Base-by-base conservation (phyloP, 1,284 basidiomycete species). In the Ustilago crameri region DNA sequence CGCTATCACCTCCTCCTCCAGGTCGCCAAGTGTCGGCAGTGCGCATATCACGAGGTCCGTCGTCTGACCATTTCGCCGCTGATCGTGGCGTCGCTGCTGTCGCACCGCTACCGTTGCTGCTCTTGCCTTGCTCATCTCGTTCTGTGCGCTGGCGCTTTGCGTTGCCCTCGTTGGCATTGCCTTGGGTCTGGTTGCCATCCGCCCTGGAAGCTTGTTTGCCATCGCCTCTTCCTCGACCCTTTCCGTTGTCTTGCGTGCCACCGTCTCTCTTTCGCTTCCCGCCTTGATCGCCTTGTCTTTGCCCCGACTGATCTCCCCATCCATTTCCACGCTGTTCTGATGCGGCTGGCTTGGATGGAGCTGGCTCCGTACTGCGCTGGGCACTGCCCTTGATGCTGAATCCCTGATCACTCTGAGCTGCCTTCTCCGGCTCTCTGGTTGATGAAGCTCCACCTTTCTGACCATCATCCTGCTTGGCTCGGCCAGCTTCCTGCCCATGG, bases 321-420 rank as follows among this genome's bases (percentile, higher is more conserved):
- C 38, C 40, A 7, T 42, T 34, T n/a, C 9, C 24, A 37, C 9
- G 35, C 35, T 37, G 35, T 37, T 23, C 12, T 9, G 8, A 26
- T 50, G 51, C 22, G 34, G 38, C 37, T 23, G 3, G 24, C 37
- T 20, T 50, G 17, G 41, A 42, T 5, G 8, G 12, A 27, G 61
- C 23, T 4, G 64, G 53, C 20, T 58, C 58, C 2, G 51, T 32
- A 14, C 51, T 53, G 5, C 67, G 60, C 57, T 65, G 67, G 9
- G 67, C 67, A 17, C 56, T 35, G 9, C 67, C 67, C 30, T 70
- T 70, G 57, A 70, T 70, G 49, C 67, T 70, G 24, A 70, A 49
- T 0, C 67, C 67, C 18, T 70, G 67, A 10, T 50, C 34, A 37
- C 2, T 15, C 22, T 40, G n/a, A 8, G 2, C 43, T 15, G 43